phyloP scores from a whole-genome alignment of 1,284 basidiomycete species.

The Coniferiporia weirii region DNA sequence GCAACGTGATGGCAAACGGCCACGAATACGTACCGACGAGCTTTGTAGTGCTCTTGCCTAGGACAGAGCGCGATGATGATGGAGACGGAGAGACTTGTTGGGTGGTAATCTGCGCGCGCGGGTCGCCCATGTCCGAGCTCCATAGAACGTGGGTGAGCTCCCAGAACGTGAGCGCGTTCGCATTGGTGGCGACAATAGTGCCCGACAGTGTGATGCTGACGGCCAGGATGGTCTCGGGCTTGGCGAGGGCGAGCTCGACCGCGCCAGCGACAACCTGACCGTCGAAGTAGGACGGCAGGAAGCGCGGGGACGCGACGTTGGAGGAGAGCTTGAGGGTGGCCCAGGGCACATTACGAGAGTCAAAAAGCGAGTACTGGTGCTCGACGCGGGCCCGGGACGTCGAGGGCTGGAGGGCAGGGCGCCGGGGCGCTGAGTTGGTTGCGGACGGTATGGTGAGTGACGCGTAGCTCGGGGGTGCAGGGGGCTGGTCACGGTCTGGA shows the following conservation, averaged over 20 bases:
- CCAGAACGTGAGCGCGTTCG: constrained; percentile 15
- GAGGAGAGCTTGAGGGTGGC: constrained; percentile 17
- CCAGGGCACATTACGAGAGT: constrained; percentile 16
- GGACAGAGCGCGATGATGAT: not conserved
- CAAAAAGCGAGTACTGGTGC: constrained; percentile 15
- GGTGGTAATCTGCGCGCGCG: not conserved
- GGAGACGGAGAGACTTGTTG: not conserved
- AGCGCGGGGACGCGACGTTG: constrained; percentile 9
- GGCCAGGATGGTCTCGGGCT: constrained; percentile 19
- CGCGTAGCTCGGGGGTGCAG: not conserved
- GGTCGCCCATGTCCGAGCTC: constrained; percentile 17
- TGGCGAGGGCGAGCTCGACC: constrained; percentile 14
- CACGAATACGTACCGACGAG: constrained; percentile 22
- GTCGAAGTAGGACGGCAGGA: constrained; percentile 19
- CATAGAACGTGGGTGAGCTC: constrained; percentile 14
- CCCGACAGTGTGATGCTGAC: constrained; percentile 15
- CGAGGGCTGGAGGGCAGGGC: not conserved
- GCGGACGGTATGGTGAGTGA: not conserved
- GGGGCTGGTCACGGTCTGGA: not conserved
- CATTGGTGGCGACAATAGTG: constrained; percentile 16
- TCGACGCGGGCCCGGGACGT: constrained; percentile 12
- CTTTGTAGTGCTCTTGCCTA: constrained; percentile 18
- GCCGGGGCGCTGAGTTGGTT: not conserved
- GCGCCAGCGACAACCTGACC: constrained; percentile 18
- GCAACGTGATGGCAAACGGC: constrained; percentile 17